These are phyloP conservation scores for Sarocladium kiliense DNA, from an alignment of 2,329 filamentous ascomycete genomes.

Conservation along the genomic window DNA sequence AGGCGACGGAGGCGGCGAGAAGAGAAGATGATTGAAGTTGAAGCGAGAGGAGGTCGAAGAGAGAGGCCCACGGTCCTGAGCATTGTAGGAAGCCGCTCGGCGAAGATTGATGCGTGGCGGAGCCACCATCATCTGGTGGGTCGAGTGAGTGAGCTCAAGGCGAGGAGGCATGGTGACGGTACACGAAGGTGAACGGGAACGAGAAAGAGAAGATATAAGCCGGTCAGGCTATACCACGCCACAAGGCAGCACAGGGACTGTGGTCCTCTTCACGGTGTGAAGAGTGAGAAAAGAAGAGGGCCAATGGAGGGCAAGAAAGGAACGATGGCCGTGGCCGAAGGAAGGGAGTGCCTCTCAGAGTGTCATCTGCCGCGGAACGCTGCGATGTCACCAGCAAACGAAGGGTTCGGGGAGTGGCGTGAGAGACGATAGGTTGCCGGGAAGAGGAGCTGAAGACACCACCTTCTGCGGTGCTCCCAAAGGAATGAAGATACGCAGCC, in stretches of 20 bases:
- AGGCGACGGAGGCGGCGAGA: slow-evolving; percentile 65
- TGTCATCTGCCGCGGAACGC: slow-evolving; percentile 1
- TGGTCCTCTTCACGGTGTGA: slow-evolving; percentile 10
- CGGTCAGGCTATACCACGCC: neutral
- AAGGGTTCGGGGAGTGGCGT: neutral
- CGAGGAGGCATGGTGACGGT: slow-evolving; percentile 36
- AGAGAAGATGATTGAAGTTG: slow-evolving; percentile 62
- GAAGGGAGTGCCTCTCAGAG: neutral
- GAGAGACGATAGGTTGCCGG: neutral
- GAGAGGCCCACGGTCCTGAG: slow-evolving; percentile 46
- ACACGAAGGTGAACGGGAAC: too few species aligned
- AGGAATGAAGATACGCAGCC: neutral
- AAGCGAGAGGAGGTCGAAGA: slow-evolving; percentile 60
- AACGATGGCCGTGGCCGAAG: neutral
- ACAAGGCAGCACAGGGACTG: too few species aligned
- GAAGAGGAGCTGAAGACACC: neutral
- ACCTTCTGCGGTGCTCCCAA: neutral
- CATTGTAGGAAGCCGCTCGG: slow-evolving; percentile 51
- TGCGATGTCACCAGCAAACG: neutral
- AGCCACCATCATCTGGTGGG: slow-evolving; percentile 37
- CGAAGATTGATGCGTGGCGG: slow-evolving; percentile 55
- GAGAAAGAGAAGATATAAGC: neutral
- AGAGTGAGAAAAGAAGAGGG: slow-evolving; percentile 14
- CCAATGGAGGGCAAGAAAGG: slow-evolving; percentile 11
- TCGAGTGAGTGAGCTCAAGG: slow-evolving; percentile 38